Conservation (phyloP, 306 rosid genomes). For the Malus asiatica region DNA sequence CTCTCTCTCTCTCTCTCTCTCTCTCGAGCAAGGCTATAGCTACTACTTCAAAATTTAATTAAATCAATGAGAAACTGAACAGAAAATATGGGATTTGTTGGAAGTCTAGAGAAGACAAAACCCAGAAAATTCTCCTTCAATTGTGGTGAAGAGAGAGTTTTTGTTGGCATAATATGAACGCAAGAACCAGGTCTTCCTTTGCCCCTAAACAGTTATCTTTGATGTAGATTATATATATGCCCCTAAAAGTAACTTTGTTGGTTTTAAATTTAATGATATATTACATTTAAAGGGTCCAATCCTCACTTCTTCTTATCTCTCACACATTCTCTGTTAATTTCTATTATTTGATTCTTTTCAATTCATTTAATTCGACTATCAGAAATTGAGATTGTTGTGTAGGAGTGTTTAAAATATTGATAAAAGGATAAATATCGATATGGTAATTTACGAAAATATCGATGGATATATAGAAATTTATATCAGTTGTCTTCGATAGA, state of each 20-base stretch:
- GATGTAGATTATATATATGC: slow-evolving; percentile 17
- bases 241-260: slow-evolving; percentile 21
- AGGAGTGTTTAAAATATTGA: fast-evolving
- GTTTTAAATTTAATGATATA: slow-evolving; percentile 9
- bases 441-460: too few relatives aligned
- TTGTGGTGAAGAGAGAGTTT: slow-evolving; percentile 52
- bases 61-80: slow-evolving; percentile 8
- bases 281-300: neutral
- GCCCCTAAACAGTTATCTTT: slow-evolving; percentile 23
- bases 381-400: too few relatives aligned
- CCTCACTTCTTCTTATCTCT: too few relatives aligned
- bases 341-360: too few relatives aligned
- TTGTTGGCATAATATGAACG: slow-evolving; percentile 42
- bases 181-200: slow-evolving; percentile 32
- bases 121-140: slow-evolving; percentile 68
- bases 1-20: slow-evolving; percentile 3
- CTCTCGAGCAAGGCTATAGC: slow-evolving; percentile 2
- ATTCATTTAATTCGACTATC: fast-evolving
- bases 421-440: too few relatives aligned
- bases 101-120: slow-evolving; percentile 60
- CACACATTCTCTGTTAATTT: too few relatives aligned
- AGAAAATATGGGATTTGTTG: slow-evolving; percentile 55
- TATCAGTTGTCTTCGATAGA: too few relatives aligned
- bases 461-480: too few relatives aligned
- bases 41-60: neutral